Base-by-base conservation (phyloP, 345 rosid species). In the Adansonia digitata region DNA sequence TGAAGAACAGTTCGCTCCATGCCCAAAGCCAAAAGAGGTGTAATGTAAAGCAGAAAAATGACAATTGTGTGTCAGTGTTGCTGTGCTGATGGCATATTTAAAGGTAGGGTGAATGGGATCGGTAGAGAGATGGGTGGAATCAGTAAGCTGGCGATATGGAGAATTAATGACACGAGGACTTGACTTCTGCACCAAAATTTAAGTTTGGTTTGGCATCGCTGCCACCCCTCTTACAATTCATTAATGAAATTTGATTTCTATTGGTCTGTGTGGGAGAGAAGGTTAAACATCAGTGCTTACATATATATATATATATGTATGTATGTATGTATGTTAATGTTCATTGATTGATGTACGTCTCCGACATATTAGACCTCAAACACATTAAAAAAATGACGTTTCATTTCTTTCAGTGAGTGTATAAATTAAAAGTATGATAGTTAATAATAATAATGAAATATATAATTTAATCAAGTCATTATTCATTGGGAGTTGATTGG, bases 1-100 rank as follows among this genome's bases (percentile, higher is more conserved):
- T 78, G 88, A 11, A 81, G 82, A 74, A 82, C 59, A n/a, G 68
- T 71, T 35, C 5, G 65, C 71, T 90, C 43, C 90, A 85, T 88
- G 48, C 72, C 31, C 35, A 45, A 7, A 73, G 56, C 72, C 40
- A 9, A 43, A 43, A 17, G 0, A 9, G 10, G 18, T 6, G 18
- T n/a, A n/a, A 1, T 10, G 13, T n/a, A 10, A 42, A 43, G 26
- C 3, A 14, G 14, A 46, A n/a, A 43, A 64, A 49, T 20, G 29
- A 22, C 2, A 17, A 7, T 18, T 65, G 0, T 1, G 35, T 42
- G 1, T 29, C 13, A 8, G 15, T 46, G 24, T 22, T 17, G 34
- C 3, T 4, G 10, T 4, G 13, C 9, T 9, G 5, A 18, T n/a
- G n/a, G n/a, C n/a, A n/a, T 46, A 27, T 69, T 69, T 69, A 69